Evolutionary conservation across 2,329 filamentous ascomycete genomes (phyloP), one percentile per base, ranked within the genome.

Genomic region (Arthrocladium fulminans): DNA sequence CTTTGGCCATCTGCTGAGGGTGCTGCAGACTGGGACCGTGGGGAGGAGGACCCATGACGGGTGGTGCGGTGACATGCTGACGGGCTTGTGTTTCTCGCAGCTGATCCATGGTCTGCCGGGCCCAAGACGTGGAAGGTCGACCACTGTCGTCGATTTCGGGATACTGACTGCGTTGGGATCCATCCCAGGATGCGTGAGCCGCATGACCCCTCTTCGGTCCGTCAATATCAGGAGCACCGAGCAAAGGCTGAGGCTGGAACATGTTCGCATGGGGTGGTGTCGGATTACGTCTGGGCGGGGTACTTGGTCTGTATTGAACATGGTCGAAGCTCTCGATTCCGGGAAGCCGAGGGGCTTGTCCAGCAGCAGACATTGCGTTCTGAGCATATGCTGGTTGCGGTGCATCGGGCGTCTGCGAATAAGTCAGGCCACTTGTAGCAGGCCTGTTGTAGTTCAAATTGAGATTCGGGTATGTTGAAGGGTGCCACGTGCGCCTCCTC

Each of bases 281-380:
- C 2, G 79, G 73, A 47, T 76, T 75, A 40, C 83, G 79, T 42
- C 79, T 75, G 1, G 79, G 76, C 6, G 83, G 80, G 0, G 84
- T 79, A 30, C 50, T 54, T 10, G 51, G 53, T 29, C 10, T 73
- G 50, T 77, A 76, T 22, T 80, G 83, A 20, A 86, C 72, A 48
- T 86, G 82, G 60, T 90, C 88, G 59, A 96, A 95, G 13, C 87
- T 94, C 63, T 94, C 88, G 56, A 96, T 96, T 12, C 89, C 88
- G 1, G 89, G 89, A 12, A 96, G 74, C 32, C 87, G 80, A 12
- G 87, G 67, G 5, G 74, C 77, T 57, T 83, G 80, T 44, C 67
- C 60, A 65, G 73, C 64, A 67, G 79, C 30, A 64, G 63, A 4
- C 64, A 69, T 44, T 61, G 64, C 48, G 65, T 77, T 63, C 61